Conservation (phyloP, 2,329 filamentous ascomycete genomes). For the Ilyonectria robusta region DNA sequence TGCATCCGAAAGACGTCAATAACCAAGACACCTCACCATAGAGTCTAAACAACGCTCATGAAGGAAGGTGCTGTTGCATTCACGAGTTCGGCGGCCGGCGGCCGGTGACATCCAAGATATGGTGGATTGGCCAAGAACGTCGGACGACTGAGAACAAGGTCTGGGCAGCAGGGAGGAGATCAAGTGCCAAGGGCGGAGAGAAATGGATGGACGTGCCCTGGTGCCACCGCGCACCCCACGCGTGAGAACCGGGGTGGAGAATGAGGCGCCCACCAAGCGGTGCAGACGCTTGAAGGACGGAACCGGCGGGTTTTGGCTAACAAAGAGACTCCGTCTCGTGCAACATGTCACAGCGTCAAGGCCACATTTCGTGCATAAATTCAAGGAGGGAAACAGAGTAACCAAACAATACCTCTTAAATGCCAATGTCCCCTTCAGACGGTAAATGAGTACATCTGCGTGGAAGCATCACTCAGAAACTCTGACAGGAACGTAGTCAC, state of each 20-base stretch:
- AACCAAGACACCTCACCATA: conserved; percentile 7
- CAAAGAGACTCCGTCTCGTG: background rate
- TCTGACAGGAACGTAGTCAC: background rate
- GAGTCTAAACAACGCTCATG: conserved; percentile 1
- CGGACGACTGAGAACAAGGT: background rate
- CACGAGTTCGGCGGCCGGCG: conserved; percentile 21
- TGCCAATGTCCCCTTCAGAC: no score
- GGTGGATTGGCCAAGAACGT: background rate
- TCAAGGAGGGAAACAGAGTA: background rate
- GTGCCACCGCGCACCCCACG: conserved; percentile 16
- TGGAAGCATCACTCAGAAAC: background rate
- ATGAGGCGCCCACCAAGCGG: background rate
- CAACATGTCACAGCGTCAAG: background rate
- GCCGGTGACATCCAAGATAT: conserved; percentile 5
- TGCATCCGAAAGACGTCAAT: conserved; percentile 1
- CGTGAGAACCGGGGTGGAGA: conserved; percentile 10
- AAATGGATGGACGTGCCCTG: background rate
- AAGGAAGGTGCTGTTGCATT: conserved; percentile 7
- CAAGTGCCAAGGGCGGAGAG: background rate
- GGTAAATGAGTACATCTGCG: background rate
- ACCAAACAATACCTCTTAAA: background rate
- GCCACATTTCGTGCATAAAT: background rate
- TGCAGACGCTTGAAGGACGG: background rate
- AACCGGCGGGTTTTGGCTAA: conserved; percentile 2
- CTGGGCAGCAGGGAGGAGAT: background rate